Conservation (phyloP, 352 stramenopile genomes). For the Globisporangium spiculum region DNA sequence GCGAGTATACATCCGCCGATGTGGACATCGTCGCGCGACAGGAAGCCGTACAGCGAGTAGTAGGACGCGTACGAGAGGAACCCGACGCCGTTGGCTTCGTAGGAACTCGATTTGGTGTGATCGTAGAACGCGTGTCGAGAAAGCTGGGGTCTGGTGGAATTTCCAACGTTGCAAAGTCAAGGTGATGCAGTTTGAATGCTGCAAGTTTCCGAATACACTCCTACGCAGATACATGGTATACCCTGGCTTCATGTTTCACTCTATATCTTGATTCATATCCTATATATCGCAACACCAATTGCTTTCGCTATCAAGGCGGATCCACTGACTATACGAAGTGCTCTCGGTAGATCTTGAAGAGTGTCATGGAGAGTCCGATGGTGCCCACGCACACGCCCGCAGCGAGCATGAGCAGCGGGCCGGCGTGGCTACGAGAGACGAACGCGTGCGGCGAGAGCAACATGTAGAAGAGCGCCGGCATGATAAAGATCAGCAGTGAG, state of each 20-base stretch:
- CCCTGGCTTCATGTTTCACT: not conserved
- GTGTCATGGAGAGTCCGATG: constrained; percentile 43
- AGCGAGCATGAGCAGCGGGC: constrained; percentile 59
- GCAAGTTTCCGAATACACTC: not conserved
- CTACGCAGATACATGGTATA: not conserved
- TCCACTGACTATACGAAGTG: constrained; percentile 6
- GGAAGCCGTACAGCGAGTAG: too few species aligned
- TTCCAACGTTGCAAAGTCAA: too few species aligned
- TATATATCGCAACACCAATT: too few species aligned
- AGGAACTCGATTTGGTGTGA: too few species aligned
- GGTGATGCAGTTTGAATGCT: not conserved
- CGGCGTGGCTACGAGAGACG: constrained; percentile 35
- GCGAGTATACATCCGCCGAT: too few species aligned
- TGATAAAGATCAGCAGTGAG: constrained; percentile 81
- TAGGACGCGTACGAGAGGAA: too few species aligned
- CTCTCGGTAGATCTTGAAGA: constrained; percentile 37
- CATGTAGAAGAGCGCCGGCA: constrained; percentile 77
- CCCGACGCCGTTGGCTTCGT: too few species aligned
- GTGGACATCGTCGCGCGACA: too few species aligned
- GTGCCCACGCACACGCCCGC: constrained; percentile 44
- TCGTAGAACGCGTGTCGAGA: too few species aligned
- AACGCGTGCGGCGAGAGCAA: constrained; percentile 47
- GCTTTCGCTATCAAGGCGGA: not conserved
- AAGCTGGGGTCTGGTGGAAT: too few species aligned
- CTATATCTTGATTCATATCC: not conserved